A percentile compares a stretch with the other conserved stretches of the same genome.
Conservation (phyloP, 768 basidiomycete species). For the Lactarius evosmus region DNA sequence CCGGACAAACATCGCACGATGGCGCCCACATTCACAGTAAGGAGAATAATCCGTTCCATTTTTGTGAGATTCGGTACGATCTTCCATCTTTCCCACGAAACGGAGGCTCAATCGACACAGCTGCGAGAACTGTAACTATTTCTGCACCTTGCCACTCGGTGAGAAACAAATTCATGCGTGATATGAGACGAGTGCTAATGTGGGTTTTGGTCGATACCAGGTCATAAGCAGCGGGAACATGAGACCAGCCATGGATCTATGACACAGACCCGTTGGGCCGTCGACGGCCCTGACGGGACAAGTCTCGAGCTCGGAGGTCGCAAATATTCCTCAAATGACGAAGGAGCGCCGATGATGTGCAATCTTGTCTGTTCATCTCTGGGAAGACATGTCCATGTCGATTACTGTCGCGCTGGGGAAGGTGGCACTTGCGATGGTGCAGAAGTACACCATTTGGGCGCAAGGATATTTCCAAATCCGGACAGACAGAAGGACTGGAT, state of each 20-base stretch:
- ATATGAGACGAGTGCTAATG: neutral
- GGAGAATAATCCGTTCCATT: constrained; percentile 45
- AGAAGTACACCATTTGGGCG: neutral
- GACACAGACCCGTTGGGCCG: constrained; percentile 53
- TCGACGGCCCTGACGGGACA: constrained; percentile 50
- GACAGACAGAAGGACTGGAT: neutral
- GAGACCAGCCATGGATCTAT: constrained; percentile 63
- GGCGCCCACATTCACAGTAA: constrained; percentile 49
- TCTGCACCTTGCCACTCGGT: neutral
- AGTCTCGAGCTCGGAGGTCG: constrained; percentile 52
- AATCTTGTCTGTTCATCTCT: constrained; percentile 41
- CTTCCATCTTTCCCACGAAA: neutral
- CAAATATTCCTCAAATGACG: constrained; percentile 45
- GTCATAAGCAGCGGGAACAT: constrained; percentile 53
- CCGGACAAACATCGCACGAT: constrained; percentile 41
- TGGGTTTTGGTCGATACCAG: constrained; percentile 33
- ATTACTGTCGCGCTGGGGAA: neutral
- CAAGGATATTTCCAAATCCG: neutral
- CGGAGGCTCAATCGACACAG: neutral
- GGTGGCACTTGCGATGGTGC: neutral
- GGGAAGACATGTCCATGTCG: constrained; percentile 54
- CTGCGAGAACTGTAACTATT: neutral
- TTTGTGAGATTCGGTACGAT: constrained; percentile 43
- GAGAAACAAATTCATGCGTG: neutral
- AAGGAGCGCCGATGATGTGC: neutral